These are phyloP conservation scores for Adansonia rubrostipa DNA, from an alignment of 441 rosid genomes.

Conservation along the genomic window DNA sequence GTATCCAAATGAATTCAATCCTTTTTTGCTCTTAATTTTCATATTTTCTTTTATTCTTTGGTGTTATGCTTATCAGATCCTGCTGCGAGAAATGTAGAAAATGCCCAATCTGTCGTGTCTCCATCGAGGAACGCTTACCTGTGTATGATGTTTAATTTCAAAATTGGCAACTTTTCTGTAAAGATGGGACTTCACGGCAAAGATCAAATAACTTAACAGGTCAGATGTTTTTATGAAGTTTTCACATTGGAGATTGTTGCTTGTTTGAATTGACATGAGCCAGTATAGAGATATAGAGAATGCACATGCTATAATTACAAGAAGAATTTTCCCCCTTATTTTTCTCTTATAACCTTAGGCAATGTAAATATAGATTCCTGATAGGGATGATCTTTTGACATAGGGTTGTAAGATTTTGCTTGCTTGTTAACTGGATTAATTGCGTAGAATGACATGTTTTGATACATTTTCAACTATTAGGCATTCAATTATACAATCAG, in stretches of 20 bases:
- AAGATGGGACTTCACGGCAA: constrained; percentile 19
- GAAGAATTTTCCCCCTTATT: neutral
- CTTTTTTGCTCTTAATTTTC: neutral
- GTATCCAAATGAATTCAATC: neutral
- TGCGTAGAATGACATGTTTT: neutral
- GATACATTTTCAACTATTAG: neutral
- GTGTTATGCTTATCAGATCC: constrained; percentile 29
- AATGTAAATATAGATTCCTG: constrained; percentile 9
- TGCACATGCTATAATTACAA: neutral
- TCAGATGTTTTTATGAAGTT: constrained; percentile 7
- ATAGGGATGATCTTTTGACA: neutral
- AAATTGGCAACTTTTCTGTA: constrained; percentile 31
- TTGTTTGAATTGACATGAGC: constrained; percentile 3
- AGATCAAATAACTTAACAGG: constrained; percentile 31
- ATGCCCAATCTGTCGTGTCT: constrained; percentile 85
- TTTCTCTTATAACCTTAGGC: neutral
- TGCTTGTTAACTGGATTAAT: neutral
- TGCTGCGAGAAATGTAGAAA: constrained; percentile 88
- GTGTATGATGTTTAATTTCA: constrained; percentile 81
- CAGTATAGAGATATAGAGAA: neutral
- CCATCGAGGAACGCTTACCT: constrained; percentile 72
- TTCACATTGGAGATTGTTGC: neutral
- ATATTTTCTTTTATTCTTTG: neutral
- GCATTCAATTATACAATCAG: neutral
- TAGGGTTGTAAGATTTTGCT: neutral